Evolutionary conservation across 192 early-diverging fungal species (phyloP).

Genomic region (Lobosporangium transversale): DNA sequence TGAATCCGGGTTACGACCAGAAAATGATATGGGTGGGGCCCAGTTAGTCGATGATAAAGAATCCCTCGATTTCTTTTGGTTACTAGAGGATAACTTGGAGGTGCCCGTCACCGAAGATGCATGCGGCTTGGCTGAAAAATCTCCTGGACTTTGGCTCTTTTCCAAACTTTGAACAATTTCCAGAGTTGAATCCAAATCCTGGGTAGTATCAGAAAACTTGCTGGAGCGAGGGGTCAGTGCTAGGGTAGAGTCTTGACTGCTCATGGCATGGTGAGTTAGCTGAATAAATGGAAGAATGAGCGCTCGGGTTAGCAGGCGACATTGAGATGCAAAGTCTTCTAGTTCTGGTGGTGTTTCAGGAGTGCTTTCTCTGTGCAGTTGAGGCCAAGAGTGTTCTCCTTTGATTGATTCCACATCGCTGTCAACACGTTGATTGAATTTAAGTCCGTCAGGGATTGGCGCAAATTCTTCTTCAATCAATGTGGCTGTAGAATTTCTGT

Average conservation of each 20-base stretch:
- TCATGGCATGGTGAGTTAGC: slow-evolving; percentile 56
- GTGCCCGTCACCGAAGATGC: not conserved
- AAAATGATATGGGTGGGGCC: slow-evolving; percentile 7
- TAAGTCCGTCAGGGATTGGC: too few relatives aligned
- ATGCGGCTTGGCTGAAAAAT: not conserved
- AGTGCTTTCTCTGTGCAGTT: slow-evolving; percentile 19
- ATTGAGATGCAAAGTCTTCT: slow-evolving; percentile 57
- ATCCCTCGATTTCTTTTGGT: not conserved
- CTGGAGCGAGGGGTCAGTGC: slow-evolving; percentile 14
- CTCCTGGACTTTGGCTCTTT: not conserved
- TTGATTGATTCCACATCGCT: not conserved
- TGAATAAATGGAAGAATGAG: slow-evolving; percentile 56
- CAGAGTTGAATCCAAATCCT: slow-evolving; percentile 13
- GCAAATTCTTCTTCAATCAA: not conserved
- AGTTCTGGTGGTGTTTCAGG: slow-evolving; percentile 37
- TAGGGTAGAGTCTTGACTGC: slow-evolving; percentile 41
- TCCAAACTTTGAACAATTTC: slow-evolving; percentile 15
- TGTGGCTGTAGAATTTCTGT: not conserved
- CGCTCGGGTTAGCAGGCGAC: slow-evolving; percentile 52
- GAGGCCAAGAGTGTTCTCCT: not conserved
- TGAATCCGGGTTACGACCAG: slow-evolving; percentile 38
- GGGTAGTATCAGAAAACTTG: not conserved
- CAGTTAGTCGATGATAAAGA: not conserved
- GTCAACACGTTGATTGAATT: too few relatives aligned
- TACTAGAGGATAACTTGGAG: not conserved